These are phyloP conservation scores for Ustilago esculenta DNA, from an alignment of 1,284 basidiomycete species.

Conservation along the genomic window DNA sequence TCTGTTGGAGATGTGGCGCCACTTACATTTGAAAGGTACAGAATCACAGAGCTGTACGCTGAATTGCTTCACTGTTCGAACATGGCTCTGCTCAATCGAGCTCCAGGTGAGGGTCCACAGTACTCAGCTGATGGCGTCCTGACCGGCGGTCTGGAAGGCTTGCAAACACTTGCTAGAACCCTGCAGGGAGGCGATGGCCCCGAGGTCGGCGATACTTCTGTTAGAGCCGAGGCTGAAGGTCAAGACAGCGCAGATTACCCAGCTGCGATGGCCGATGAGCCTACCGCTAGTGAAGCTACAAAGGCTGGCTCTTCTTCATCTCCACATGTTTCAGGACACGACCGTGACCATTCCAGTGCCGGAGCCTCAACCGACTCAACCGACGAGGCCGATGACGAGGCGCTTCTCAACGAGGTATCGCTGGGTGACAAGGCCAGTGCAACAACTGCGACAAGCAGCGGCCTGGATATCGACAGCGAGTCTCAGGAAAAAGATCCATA, in stretches of 20 bases:
- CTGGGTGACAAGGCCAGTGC: constrained; percentile 27
- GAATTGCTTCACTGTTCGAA: constrained; percentile 98
- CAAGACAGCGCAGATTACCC: constrained; percentile 2
- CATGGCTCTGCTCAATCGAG: constrained; percentile 92
- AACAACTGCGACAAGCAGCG: constrained; percentile 2
- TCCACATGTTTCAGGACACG: constrained; percentile 13
- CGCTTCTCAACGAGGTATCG: constrained; percentile 57
- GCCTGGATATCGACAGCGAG: background rate
- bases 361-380: constrained; percentile 48
- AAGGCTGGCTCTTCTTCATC: background rate
- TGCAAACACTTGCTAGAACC: constrained; percentile 62
- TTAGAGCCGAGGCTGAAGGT: constrained; percentile 8
- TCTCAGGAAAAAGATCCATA: constrained; percentile 5
- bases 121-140: constrained; percentile 61
- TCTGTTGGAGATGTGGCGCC: constrained; percentile 72
- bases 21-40: constrained; percentile 91
- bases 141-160: constrained; percentile 64
- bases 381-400: constrained; percentile 59
- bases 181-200: constrained; percentile 58
- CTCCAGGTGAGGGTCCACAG: constrained; percentile 58
- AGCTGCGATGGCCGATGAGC: background rate
- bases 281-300: background rate
- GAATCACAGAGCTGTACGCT: constrained; percentile 97
- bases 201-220: constrained; percentile 29
- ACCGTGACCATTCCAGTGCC: constrained; percentile 43